A percentile compares a stretch with the other conserved stretches of the same genome.
Conservation (phyloP, 768 basidiomycete species). For the Crucibulum laeve region DNA sequence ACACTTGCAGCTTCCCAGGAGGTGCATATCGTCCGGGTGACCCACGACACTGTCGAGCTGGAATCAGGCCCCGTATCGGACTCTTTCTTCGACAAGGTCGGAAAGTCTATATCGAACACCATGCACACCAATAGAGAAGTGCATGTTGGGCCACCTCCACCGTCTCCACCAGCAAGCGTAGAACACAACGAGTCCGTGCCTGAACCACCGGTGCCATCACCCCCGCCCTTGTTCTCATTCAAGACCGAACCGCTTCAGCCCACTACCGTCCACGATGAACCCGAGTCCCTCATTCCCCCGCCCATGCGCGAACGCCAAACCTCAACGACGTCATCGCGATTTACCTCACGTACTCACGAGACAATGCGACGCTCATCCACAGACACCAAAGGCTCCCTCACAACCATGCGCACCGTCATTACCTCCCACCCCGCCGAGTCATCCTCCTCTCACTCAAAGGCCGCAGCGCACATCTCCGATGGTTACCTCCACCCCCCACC, state of each 20-base stretch:
- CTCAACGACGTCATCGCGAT: not conserved
- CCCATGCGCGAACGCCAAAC: conserved; percentile 1
- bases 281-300: not conserved
- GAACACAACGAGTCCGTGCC: conserved; percentile 6
- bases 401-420: conserved; percentile 20
- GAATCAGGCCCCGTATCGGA: conserved; percentile 30
- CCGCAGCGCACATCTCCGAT: conserved; percentile 26
- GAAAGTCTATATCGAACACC: conserved; percentile 26
- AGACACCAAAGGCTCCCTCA: conserved; percentile 38
- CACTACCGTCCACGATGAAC: not conserved
- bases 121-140: conserved; percentile 13
- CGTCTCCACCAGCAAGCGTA: conserved; percentile 35
- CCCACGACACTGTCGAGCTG: conserved; percentile 40
- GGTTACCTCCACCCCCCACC: conserved; percentile 51
- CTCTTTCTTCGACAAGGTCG: conserved; percentile 28
- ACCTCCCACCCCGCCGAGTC: conserved; percentile 15
- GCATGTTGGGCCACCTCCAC: conserved; percentile 52
- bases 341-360: conserved; percentile 5
- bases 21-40: conserved; percentile 51
- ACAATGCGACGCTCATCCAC: conserved; percentile 44
- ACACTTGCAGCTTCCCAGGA: conserved; percentile 34
- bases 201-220: not conserved
- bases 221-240: not conserved
- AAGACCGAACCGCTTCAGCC: not conserved
- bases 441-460: conserved; percentile 12